phyloP scores from a whole-genome alignment of 2,329 filamentous ascomycete species.

The Clonostachys rhizophaga region DNA sequence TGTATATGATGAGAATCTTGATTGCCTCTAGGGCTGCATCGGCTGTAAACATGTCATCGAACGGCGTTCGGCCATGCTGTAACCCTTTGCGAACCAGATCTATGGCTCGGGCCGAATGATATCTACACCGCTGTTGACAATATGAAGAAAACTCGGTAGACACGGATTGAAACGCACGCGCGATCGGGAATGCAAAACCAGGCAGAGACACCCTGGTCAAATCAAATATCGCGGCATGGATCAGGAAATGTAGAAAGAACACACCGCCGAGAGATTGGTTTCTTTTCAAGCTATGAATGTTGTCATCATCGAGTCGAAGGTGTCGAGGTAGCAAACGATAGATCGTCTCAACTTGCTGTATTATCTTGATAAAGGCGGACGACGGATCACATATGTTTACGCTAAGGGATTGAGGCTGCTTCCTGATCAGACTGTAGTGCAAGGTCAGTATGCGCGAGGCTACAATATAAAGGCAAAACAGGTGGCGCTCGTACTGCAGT shows the following conservation, averaged over 20 bases:
- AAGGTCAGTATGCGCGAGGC: no score
- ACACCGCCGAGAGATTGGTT: slow-evolving; percentile 9
- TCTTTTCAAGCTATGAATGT: slow-evolving; percentile 10
- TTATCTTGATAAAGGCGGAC: slow-evolving; percentile 9
- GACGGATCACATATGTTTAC: slow-evolving; percentile 6
- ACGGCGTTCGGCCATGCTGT: slow-evolving; percentile 4
- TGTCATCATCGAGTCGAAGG: slow-evolving; percentile 4
- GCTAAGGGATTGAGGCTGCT: slow-evolving; percentile 3
- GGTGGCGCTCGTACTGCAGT: slow-evolving; percentile 6
- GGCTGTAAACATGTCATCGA: slow-evolving; percentile 13
- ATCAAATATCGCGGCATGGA: slow-evolving; percentile 14
- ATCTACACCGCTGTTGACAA: slow-evolving; percentile 11
- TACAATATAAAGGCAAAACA: no score
- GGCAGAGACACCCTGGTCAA: slow-evolving; percentile 13
- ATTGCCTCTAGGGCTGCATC: slow-evolving; percentile 14
- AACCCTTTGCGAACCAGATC: slow-evolving; percentile 10
- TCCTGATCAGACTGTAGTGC: slow-evolving; percentile 9
- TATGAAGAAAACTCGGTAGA: slow-evolving; percentile 9
- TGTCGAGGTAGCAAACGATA: slow-evolving; percentile 7
- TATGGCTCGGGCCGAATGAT: slow-evolving; percentile 13
- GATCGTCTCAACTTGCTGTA: slow-evolving; percentile 10
- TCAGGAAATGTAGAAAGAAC: slow-evolving; percentile 14
- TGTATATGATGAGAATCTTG: slow-evolving; percentile 17
- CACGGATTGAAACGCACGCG: slow-evolving; percentile 10
- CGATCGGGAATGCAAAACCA: slow-evolving; percentile 15